Evolutionary conservation across 2,329 filamentous ascomycete species (phyloP), one percentile per base, ranked within the genome.

Genomic region (Penicillium sp.): DNA sequence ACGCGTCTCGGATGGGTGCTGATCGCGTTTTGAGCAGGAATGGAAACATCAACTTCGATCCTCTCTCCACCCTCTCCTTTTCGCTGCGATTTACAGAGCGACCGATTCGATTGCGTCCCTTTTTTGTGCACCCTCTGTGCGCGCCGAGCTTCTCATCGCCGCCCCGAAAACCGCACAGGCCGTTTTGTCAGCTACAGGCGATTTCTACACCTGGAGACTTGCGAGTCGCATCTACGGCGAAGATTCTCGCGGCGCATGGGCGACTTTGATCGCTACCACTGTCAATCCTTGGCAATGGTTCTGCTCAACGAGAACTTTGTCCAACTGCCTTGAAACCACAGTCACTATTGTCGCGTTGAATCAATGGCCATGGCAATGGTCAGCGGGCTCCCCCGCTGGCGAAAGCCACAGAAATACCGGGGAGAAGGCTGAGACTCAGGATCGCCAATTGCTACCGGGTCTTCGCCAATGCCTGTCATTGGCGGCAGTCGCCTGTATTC

Each of bases 201-300:
- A 99, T 74, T 94, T 86, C 75, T 96, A 88, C 72, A 94, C 91
- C 6, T 97, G 90, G 88, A 88, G 86, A 66, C 80, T 97, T 44
- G 89, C 90, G 26, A 81, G 83, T 62, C 85, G 81, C 58, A 78
- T 93, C 23, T 94, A 92, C 70, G 91, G 90, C 37, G 73, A 73
- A 31, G 79, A 88, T 82, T 69, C 80, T 81, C 61, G 56, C 64
- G 80, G 82, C 44, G 82, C 90, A 44, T 87, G 84, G 78, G 85
- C 87, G 60, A 83, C 89, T 63, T 79, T 96, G 44, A 81, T 83
- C 55, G 81, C 94, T 75, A 87, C 86, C 3, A 73, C 89, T 42
- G 78, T 86, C 66, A 96, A 87, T 73, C 90, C 94, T 7, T 99
- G 94, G 92, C 91, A 97, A 73, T 97, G 90, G 90, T 97, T 94